Conservation (phyloP, 805 yeast species). For the Spathaspora girioi region DNA sequence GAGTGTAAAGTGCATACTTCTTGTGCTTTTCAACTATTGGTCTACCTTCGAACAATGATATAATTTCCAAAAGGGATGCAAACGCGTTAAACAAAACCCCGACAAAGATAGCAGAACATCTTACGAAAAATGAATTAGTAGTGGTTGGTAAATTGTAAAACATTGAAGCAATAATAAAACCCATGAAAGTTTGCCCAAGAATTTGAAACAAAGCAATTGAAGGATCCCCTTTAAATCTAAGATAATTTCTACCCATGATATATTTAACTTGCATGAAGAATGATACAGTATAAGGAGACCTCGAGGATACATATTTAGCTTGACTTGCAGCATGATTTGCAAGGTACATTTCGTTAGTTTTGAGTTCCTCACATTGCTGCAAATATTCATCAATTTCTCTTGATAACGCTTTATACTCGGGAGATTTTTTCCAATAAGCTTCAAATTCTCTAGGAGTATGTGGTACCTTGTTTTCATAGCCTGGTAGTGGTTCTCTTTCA, state of each 20-base stretch:
- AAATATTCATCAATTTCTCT: conserved; percentile 40
- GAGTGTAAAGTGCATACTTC: conserved; percentile 65
- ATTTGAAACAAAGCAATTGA: conserved; percentile 49
- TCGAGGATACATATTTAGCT: conserved; percentile 28
- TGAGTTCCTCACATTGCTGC: conserved; percentile 12
- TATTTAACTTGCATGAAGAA: conserved; percentile 47
- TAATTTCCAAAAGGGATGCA: conserved; percentile 54
- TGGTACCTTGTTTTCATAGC: conserved; percentile 50
- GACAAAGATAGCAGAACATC: conserved; percentile 61
- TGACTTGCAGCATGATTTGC: conserved; percentile 30
- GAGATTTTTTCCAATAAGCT: conserved; percentile 52
- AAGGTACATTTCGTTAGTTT: conserved; percentile 14
- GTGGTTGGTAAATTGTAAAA: conserved; percentile 47
- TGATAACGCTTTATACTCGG: conserved; percentile 40
- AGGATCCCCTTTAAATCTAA: conserved; percentile 51
- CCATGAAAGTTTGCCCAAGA: conserved; percentile 50
- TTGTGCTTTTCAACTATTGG: conserved; percentile 68
- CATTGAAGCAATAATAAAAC: conserved; percentile 57
- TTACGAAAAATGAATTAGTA: conserved; percentile 53
- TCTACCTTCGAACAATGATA: conserved; percentile 53
- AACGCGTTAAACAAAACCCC: conserved; percentile 58
- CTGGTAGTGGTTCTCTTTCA: conserved; percentile 48
- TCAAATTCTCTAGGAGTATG: conserved; percentile 56
- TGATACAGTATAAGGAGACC: conserved; percentile 36
- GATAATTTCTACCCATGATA: conserved; percentile 49